Evolutionary conservation across 1,284 basidiomycete species (phyloP).

Genomic region (Leccinum pachyderme): DNA sequence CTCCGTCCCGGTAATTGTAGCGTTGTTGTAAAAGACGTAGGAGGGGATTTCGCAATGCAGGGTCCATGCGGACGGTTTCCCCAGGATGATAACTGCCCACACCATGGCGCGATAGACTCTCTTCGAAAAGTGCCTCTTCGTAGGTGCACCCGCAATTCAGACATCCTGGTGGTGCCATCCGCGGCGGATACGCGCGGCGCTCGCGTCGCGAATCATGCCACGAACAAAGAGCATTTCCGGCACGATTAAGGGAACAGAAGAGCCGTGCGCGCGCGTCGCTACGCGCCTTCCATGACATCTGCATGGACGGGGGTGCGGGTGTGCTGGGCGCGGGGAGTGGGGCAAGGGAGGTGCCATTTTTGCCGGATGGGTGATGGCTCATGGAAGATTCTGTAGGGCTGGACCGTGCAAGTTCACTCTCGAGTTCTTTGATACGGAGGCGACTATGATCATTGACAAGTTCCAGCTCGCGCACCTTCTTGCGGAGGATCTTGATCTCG

Average conservation of each 20-base stretch:
- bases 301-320: constrained; percentile 41
- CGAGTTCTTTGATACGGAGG: constrained; percentile 46
- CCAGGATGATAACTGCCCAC: constrained; percentile 81
- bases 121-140: constrained; percentile 81
- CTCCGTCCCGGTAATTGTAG: constrained; percentile 78
- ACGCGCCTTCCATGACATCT: constrained; percentile 63
- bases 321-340: constrained; percentile 29
- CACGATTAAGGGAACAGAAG: constrained; percentile 78
- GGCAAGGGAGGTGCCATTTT: constrained; percentile 11
- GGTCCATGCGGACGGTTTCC: constrained; percentile 83
- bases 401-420: constrained; percentile 41
- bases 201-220: constrained; percentile 86
- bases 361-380: constrained; percentile 16
- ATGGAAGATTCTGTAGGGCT: constrained; percentile 27
- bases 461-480: constrained; percentile 45
- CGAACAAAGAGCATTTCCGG: constrained; percentile 80
- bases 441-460: constrained; percentile 44
- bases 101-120: constrained; percentile 70
- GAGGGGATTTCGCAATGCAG: constrained; percentile 74
- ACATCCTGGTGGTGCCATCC: constrained; percentile 70
- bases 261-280: constrained; percentile 67
- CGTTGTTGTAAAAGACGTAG: constrained; percentile 65
- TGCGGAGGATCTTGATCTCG: constrained; percentile 40
- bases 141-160: constrained; percentile 82
- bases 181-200: constrained; percentile 71